Conservation (phyloP, 768 basidiomycete species). For the Tulasnella sp. region DNA sequence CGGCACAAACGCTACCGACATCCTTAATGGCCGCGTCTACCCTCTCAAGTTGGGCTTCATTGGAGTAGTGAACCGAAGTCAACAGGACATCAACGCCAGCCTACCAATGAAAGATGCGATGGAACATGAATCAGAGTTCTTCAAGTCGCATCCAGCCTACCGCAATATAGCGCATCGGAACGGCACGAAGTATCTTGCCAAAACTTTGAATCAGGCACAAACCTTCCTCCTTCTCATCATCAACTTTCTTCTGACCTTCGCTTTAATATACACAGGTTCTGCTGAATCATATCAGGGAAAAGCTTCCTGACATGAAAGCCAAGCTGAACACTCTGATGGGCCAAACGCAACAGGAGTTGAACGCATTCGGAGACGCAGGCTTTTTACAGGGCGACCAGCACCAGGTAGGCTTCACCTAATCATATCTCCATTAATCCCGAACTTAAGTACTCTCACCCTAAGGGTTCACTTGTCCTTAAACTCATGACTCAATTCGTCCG, state of each 20-base stretch:
- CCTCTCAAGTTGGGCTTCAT: conserved; percentile 98
- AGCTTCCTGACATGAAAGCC: conserved; percentile 99
- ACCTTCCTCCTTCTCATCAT: not conserved
- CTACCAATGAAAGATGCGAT: conserved; percentile 80
- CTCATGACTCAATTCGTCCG: conserved; percentile 98
- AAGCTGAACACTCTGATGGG: conserved; percentile 96
- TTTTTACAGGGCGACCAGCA: conserved; percentile 80
- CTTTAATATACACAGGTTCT: conserved; percentile 50
- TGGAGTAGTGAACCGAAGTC: conserved; percentile 94
- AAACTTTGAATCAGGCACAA: conserved; percentile 83
- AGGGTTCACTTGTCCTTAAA: conserved; percentile 77
- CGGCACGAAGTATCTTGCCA: conserved; percentile 91
- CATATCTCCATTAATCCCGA: conserved; percentile 41
- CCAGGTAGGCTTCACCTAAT: conserved; percentile 29
- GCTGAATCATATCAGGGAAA: conserved; percentile 96
- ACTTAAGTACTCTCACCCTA: not conserved
- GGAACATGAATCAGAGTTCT: conserved; percentile 83
- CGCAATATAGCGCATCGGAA: conserved; percentile 94
- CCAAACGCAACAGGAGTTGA: conserved; percentile 96
- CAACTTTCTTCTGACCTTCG: not conserved
- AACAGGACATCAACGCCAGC: conserved; percentile 89
- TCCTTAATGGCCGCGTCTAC: conserved; percentile 93
- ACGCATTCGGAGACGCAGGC: conserved; percentile 90
- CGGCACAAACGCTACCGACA: conserved; percentile 93
- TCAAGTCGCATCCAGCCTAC: conserved; percentile 82